These are phyloP conservation scores for Geotrichum restrictum DNA, from an alignment of 1,139 yeast species.

Conservation along the genomic window DNA sequence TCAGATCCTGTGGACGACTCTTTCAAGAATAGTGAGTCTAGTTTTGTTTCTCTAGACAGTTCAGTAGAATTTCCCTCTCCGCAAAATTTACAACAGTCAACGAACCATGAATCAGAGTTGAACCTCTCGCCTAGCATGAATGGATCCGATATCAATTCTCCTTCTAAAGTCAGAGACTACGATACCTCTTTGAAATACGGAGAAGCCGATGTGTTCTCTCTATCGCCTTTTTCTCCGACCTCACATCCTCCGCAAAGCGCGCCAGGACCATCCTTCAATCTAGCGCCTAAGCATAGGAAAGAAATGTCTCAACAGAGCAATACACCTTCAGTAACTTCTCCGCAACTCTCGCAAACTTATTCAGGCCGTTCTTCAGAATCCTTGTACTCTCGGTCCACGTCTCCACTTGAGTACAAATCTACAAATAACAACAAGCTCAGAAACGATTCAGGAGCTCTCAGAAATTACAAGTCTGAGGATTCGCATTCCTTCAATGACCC, in stretches of 20 bases:
- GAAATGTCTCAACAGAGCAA: slow-evolving; percentile 2
- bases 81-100: background rate
- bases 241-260: background rate
- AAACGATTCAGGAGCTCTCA: background rate
- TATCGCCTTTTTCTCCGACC: background rate
- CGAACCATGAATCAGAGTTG: background rate
- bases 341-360: background rate
- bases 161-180: no score
- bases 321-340: background rate
- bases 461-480: no score
- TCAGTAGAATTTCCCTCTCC: background rate
- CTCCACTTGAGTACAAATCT: slow-evolving; percentile 3
- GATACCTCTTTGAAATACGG: no score
- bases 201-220: background rate
- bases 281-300: background rate
- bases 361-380: background rate
- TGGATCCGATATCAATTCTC: background rate
- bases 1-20: background rate
- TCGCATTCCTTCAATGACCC: background rate
- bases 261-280: background rate
- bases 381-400: background rate
- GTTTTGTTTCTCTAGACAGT: background rate
- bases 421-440: background rate
- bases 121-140: background rate
- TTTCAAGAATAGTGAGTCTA: background rate